Conservation (phyloP, 108 stramenopile species). For the Cyclotella kingstonii region DNA sequence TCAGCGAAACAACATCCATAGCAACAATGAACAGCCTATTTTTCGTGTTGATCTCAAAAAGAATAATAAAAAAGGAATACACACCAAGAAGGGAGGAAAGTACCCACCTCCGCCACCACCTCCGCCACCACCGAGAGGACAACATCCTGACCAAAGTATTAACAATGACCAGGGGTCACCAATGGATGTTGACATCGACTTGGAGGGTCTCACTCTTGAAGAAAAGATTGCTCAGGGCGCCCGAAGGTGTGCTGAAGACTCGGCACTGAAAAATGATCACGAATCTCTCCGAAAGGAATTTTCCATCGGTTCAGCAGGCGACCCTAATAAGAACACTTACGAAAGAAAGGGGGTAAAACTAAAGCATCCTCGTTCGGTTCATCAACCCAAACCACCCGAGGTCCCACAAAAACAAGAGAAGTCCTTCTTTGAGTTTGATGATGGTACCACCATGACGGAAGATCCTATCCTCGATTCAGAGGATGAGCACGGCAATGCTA, state of each 20-base stretch:
- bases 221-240: constrained; percentile 30
- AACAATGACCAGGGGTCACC: constrained; percentile 23
- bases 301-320: constrained; percentile 18
- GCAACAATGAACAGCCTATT: not conserved
- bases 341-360: not conserved
- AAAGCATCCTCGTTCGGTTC: not conserved
- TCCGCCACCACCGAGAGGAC: constrained; percentile 24
- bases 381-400: not conserved
- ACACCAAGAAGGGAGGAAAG: constrained; percentile 9
- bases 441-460: not conserved
- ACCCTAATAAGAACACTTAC: not conserved
- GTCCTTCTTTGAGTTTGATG: constrained; percentile 14
- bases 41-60: constrained; percentile 24
- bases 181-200: constrained; percentile 30
- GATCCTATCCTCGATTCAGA: not conserved
- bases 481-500: constrained; percentile 13
- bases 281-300: constrained; percentile 39
- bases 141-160: constrained; percentile 1
- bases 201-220: constrained; percentile 24
- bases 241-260: constrained; percentile 14
- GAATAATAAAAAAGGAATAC: constrained; percentile 6
- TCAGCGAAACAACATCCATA: not conserved
- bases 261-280: constrained; percentile 41
- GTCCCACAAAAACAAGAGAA: constrained; percentile 9
- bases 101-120: constrained; percentile 38